A percentile compares a stretch with the other conserved stretches of the same genome.
These are phyloP conservation scores for Flaveria floridana DNA, from an alignment of 140 eudicot genomes.

Conservation along the genomic window DNA sequence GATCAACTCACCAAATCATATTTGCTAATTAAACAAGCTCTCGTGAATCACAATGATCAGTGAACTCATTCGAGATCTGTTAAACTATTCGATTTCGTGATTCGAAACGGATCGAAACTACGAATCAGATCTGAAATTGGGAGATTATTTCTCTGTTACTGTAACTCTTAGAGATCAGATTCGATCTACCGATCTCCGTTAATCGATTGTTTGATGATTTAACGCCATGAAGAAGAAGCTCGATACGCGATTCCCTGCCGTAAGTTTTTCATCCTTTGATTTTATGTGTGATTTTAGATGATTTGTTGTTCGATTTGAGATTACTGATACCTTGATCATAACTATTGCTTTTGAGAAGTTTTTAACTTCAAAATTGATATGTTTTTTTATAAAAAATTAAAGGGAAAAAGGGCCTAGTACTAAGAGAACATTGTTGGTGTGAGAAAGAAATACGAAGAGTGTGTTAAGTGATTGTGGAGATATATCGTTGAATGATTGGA, in stretches of 20 bases:
- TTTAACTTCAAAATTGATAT: no score
- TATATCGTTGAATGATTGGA: no score
- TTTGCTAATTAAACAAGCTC: no score
- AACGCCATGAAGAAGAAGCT: slow-evolving; percentile 57
- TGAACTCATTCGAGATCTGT: slow-evolving; percentile 7
- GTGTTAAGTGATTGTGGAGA: no score
- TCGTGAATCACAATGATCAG: not conserved
- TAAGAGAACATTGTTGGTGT: no score
- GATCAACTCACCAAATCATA: not conserved
- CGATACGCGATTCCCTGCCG: slow-evolving; percentile 57
- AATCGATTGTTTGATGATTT: not conserved
- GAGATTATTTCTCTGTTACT: not conserved
- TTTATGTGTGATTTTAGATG: not conserved
- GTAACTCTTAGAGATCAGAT: no score
- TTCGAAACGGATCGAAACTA: slow-evolving; percentile 6
- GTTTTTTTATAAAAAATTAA: no score
- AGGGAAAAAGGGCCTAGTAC: no score
- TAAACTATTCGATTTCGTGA: slow-evolving; percentile 2
- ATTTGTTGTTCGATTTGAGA: slow-evolving; percentile 16
- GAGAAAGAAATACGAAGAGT: no score
- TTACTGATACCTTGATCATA: not conserved
- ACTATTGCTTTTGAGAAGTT: no score
- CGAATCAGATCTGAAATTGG: slow-evolving; percentile 25
- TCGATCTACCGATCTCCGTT: no score
- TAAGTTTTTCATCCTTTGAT: slow-evolving; percentile 24